A percentile compares a stretch with the other conserved stretches of the same genome.
phyloP scores from a whole-genome alignment of 805 yeast genomes.

The Metschnikowia cerradonensis region DNA sequence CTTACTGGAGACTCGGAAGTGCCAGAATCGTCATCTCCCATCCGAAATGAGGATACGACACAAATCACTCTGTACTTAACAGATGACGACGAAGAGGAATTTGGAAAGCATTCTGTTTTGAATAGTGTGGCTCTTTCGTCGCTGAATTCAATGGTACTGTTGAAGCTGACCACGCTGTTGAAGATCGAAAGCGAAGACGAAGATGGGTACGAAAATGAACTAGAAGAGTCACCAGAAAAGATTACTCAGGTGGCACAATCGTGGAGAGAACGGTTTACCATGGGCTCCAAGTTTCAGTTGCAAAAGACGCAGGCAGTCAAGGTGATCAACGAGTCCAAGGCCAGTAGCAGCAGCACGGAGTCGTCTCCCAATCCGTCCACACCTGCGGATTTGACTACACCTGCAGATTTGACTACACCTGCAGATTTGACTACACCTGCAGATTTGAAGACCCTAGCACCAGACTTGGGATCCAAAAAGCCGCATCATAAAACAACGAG shows the following conservation, averaged over 20 bases:
- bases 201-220: conserved; percentile 32
- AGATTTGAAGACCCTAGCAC: not conserved
- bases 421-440: too few relatives aligned
- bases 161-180: conserved; percentile 7
- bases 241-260: conserved; percentile 3
- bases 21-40: conserved; percentile 29
- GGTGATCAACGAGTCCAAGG: not conserved
- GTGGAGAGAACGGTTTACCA: conserved; percentile 15
- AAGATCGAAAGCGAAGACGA: conserved; percentile 14
- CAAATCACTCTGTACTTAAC: conserved; percentile 13
- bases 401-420: conserved; percentile 2
- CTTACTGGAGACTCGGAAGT: conserved; percentile 30
- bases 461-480: not conserved
- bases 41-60: conserved; percentile 9
- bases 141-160: conserved; percentile 2
- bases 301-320: conserved; percentile 5
- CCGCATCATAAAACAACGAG: not conserved
- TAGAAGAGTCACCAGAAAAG: conserved; percentile 41
- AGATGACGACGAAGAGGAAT: conserved; percentile 16
- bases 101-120: conserved; percentile 7
- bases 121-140: conserved; percentile 9
- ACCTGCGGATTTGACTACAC: not conserved
- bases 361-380: conserved; percentile 8
- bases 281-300: conserved; percentile 5
- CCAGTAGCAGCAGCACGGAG: conserved; percentile 4